phyloP scores from a whole-genome alignment of 805 yeast species.

The Lachancea sp. region DNA sequence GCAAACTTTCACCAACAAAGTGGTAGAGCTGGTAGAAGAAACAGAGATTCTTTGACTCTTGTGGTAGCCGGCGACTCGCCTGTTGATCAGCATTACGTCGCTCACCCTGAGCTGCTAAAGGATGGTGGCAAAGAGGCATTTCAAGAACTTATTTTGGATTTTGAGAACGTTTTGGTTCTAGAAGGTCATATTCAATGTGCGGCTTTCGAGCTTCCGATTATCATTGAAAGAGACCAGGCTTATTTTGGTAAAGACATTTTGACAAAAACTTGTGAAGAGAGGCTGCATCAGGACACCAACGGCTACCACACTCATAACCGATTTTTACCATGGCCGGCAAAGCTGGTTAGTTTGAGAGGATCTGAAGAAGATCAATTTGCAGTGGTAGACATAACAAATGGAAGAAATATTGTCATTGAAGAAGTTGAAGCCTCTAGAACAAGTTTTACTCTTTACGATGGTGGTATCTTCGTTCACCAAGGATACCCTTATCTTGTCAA shows the following conservation, averaged over 20 bases:
- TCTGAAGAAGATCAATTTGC: conserved; percentile 78
- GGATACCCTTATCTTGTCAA: conserved; percentile 84
- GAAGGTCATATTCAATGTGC: conserved; percentile 93
- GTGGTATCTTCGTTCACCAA: conserved; percentile 91
- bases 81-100: conserved; percentile 76
- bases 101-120: conserved; percentile 36
- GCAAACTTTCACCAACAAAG: conserved; percentile 91
- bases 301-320: conserved; percentile 50
- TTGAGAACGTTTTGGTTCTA: conserved; percentile 54
- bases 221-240: conserved; percentile 42
- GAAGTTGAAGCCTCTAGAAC: conserved; percentile 85
- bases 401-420: conserved; percentile 72
- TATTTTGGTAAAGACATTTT: conserved; percentile 43
- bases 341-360: conserved; percentile 71
- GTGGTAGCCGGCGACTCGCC: conserved; percentile 80
- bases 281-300: conserved; percentile 36
- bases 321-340: conserved; percentile 78
- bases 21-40: conserved; percentile 94
- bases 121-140: conserved; percentile 39
- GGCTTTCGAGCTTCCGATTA: conserved; percentile 74
- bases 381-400: conserved; percentile 81
- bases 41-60: conserved; percentile 75
- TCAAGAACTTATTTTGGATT: conserved; percentile 54
- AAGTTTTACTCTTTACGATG: conserved; percentile 82
- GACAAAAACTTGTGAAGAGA: conserved; percentile 34